Evolutionary conservation across 2,329 filamentous ascomycete species (phyloP).

Genomic region (Diaporthe sp.): DNA sequence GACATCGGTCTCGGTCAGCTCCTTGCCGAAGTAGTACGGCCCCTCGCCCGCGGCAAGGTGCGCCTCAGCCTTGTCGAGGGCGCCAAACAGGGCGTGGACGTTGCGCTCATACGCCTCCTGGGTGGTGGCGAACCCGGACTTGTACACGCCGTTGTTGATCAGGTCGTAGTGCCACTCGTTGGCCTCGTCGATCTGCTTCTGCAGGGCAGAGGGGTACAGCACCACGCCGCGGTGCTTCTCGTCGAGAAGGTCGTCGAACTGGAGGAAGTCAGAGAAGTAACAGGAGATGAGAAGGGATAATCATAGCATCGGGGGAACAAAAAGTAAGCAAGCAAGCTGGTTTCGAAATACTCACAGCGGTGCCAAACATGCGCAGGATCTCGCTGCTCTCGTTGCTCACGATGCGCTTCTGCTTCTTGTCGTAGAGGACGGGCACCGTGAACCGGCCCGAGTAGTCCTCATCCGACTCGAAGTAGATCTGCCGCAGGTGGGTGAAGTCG

Average conservation of each 20-base stretch:
- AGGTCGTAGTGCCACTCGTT: constrained; percentile 85
- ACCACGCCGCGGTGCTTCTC: constrained; percentile 71
- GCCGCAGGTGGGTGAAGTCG: constrained; percentile 75
- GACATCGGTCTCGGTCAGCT: constrained; percentile 86
- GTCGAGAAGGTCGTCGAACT: constrained; percentile 79
- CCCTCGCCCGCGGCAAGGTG: constrained; percentile 68
- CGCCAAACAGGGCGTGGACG: constrained; percentile 77
- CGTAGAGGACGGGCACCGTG: constrained; percentile 89
- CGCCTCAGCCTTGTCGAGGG: constrained; percentile 81
- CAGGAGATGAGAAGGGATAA: neutral
- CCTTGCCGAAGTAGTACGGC: constrained; percentile 81
- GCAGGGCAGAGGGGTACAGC: constrained; percentile 76
- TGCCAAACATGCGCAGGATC: constrained; percentile 91
- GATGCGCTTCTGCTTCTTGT: constrained; percentile 80
- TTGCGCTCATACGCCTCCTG: constrained; percentile 86
- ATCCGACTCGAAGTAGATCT: constrained; percentile 84
- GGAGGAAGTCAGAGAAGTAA: neutral
- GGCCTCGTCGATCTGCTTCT: constrained; percentile 77
- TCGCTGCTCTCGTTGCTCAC: constrained; percentile 94
- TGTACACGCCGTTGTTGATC: constrained; percentile 81
- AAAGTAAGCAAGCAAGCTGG: neutral
- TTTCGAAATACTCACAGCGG: constrained; percentile 64
- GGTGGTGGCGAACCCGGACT: constrained; percentile 86
- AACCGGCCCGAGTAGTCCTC: constrained; percentile 82
- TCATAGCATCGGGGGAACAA: neutral